A percentile compares a stretch with the other conserved stretches of the same genome.
These are phyloP conservation scores for Mycena maculata DNA, from an alignment of 768 basidiomycete species.

Conservation along the genomic window DNA sequence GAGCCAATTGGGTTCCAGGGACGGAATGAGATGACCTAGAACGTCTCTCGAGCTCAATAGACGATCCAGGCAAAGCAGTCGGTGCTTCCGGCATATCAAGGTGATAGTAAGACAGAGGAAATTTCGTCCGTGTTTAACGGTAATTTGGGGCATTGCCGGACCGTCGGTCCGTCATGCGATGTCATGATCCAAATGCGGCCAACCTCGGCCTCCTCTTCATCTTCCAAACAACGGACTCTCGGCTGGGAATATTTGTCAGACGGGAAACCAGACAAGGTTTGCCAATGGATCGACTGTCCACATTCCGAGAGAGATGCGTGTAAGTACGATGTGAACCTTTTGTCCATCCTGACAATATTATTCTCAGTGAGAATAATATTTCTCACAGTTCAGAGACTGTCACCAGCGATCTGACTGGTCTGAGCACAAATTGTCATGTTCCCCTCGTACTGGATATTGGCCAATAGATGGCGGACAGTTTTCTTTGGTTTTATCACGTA, in stretches of 20 bases:
- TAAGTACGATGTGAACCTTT: slow-evolving; percentile 4
- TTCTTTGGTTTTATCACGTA: no score
- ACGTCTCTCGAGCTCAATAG: slow-evolving; percentile 15
- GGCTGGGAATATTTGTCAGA: background rate
- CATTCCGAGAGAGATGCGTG: slow-evolving; percentile 1
- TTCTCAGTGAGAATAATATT: no score
- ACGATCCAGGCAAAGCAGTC: background rate
- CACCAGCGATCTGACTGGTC: slow-evolving; percentile 1
- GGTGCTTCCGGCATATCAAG: no score
- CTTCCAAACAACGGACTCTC: background rate
- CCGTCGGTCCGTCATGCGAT: no score
- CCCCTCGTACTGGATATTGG: slow-evolving; percentile 2
- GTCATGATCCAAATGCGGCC: no score
- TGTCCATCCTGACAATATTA: background rate
- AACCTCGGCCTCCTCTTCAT: no score
- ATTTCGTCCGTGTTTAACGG: no score
- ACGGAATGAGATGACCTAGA: background rate
- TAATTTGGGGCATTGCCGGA: no score
- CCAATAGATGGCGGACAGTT: background rate
- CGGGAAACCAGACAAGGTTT: background rate
- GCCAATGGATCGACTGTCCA: slow-evolving; percentile 12
- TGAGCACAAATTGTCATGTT: background rate
- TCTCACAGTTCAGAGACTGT: background rate
- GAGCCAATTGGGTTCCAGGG: background rate
- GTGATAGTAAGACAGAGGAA: no score